A percentile compares a stretch with the other conserved stretches of the same genome.
These are phyloP conservation scores for Neofusicoccum sp. DNA, from an alignment of 2,329 filamentous ascomycete species.

Conservation along the genomic window DNA sequence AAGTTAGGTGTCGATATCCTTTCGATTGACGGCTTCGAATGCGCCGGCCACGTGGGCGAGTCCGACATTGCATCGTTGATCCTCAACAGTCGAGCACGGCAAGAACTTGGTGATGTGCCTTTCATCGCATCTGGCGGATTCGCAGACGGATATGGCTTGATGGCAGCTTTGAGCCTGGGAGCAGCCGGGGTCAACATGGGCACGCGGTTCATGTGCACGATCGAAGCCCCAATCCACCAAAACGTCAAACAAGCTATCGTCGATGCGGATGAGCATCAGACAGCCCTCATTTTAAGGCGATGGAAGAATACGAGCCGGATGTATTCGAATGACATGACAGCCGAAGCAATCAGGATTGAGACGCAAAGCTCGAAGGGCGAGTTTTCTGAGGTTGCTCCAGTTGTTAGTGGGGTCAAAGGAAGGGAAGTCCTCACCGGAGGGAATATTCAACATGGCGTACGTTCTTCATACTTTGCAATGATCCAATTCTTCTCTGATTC, in stretches of 20 bases:
- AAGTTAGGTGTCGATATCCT: conserved; percentile 97
- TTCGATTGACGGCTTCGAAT: conserved; percentile 96
- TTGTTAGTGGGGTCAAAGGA: conserved; percentile 86
- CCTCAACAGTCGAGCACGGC: conserved; percentile 78
- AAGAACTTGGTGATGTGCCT: conserved; percentile 71
- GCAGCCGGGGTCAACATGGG: conserved; percentile 98
- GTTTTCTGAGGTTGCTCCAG: conserved; percentile 83
- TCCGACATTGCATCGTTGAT: conserved; percentile 88
- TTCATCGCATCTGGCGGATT: conserved; percentile 97
- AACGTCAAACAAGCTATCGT: conserved; percentile 96
- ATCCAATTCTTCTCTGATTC: too few species aligned
- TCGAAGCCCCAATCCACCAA: conserved; percentile 86
- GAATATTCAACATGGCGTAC: conserved; percentile 83
- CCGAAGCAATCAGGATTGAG: conserved; percentile 80
- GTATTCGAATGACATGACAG: conserved; percentile 85
- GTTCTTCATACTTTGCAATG: conserved; percentile 34
- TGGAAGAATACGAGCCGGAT: conserved; percentile 92
- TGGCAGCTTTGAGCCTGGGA: conserved; percentile 83
- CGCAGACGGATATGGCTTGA: conserved; percentile 88
- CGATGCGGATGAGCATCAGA: conserved; percentile 83
- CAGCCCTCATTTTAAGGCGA: conserved; percentile 77
- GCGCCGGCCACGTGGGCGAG: conserved; percentile 86
- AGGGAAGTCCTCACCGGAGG: conserved; percentile 89
- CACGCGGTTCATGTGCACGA: conserved; percentile 93
- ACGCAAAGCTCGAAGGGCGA: conserved; percentile 77